Conservation (phyloP, 371 early-diverging fungal genomes). For the Mortierella sp. region DNA sequence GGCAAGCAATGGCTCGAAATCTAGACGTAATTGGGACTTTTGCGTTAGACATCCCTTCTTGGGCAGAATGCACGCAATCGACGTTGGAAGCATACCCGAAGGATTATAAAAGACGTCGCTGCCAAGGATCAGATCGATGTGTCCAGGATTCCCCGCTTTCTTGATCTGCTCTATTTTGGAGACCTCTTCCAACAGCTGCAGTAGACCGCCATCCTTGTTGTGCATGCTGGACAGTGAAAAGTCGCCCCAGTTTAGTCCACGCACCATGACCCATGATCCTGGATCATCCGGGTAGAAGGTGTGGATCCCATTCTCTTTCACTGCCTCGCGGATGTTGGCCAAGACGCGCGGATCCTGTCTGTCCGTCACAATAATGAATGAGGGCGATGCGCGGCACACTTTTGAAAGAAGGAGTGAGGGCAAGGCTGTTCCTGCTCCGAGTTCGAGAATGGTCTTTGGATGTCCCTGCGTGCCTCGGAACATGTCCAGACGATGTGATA, state of each 20-base stretch:
- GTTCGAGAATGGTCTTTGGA: conserved; percentile 35
- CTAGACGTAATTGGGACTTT: conserved; percentile 24
- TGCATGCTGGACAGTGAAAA: conserved; percentile 44
- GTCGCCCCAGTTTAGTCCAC: conserved; percentile 60
- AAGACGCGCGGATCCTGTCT: conserved; percentile 55
- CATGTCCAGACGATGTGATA: conserved; percentile 51
- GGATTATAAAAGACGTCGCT: conserved; percentile 73
- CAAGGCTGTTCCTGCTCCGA: conserved; percentile 65
- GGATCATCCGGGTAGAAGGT: conserved; percentile 5
- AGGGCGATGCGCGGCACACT: background rate
- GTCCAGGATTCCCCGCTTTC: conserved; percentile 13
- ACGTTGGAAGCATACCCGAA: conserved; percentile 45
- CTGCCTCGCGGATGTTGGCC: conserved; percentile 54
- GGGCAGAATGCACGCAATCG: background rate
- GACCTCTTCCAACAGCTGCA: conserved; percentile 44
- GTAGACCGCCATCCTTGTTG: conserved; percentile 36
- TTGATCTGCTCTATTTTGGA: conserved; percentile 9
- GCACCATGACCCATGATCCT: conserved; percentile 14
- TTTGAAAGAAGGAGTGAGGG: conserved; percentile 63
- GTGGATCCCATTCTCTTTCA: conserved; percentile 50
- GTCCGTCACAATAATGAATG: conserved; percentile 54
- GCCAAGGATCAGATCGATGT: conserved; percentile 63
- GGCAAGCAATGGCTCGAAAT: conserved; percentile 64
- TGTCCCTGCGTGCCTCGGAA: conserved; percentile 10
- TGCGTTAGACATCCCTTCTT: background rate